phyloP scores from a whole-genome alignment of 352 stramenopile species.

The Phytophthora hibernalis region DNA sequence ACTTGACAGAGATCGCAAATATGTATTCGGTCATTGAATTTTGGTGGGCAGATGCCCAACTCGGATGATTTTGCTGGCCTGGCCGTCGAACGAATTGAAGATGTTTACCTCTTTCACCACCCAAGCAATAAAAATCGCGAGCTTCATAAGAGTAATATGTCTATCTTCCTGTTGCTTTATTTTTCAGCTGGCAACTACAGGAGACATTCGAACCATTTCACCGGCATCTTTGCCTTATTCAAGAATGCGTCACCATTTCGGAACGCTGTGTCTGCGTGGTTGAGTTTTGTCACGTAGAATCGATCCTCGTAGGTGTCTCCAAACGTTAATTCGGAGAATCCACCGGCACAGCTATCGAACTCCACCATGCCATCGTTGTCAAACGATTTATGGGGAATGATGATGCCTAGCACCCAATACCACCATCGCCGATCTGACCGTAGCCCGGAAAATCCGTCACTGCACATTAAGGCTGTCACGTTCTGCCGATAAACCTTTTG shows the following conservation, averaged over 20 bases:
- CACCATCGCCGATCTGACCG: conserved; percentile 30
- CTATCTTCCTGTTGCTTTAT: not conserved
- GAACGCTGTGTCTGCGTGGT: conserved; percentile 53
- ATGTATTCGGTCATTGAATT: conserved; percentile 30
- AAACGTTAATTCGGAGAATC: conserved; percentile 35
- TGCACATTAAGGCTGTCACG: conserved; percentile 52
- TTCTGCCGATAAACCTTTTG: conserved; percentile 38
- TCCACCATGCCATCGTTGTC: conserved; percentile 53
- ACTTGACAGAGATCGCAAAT: no score
- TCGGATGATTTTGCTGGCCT: no score
- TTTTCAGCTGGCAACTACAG: conserved; percentile 35
- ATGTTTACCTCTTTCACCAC: not conserved
- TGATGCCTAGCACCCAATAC: conserved; percentile 27
- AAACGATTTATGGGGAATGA: conserved; percentile 43
- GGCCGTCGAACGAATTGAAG: no score
- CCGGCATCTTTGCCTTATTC: conserved; percentile 50
- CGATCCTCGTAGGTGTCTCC: conserved; percentile 38
- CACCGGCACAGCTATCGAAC: conserved; percentile 50
- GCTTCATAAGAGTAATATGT: not conserved
- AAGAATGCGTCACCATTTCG: conserved; percentile 53
- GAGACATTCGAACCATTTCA: conserved; percentile 77
- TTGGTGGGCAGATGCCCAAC: no score
- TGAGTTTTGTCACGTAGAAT: conserved; percentile 54
- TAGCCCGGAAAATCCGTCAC: conserved; percentile 42
- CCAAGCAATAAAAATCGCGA: not conserved